Base-by-base conservation (phyloP, 495 filamentous ascomycete species). In the Penicillium cataractarum region DNA sequence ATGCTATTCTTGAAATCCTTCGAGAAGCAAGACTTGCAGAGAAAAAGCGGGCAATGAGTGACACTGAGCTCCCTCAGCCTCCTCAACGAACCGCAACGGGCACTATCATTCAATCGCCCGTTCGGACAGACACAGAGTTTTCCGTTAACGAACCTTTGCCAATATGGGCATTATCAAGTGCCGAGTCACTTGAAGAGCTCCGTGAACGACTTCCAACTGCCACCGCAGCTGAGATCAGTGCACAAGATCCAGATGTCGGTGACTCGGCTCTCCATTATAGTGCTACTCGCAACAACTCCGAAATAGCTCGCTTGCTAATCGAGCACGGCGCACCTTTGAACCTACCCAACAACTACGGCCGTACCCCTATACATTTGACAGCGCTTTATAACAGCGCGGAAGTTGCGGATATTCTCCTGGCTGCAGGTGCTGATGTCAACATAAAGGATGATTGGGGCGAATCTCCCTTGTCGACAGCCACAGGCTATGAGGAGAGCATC, bases 371-470 rank as follows among this genome's bases (percentile, higher is more conserved):
- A 29, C 55, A 57, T 44, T 17, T 57, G 39, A 21, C 55, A 15
- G 15, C 55, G 2, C 19, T 57, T 1, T 46, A 57, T n/a, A 57
- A 46, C 17, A 33, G 55, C 24, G 10, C 40, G 7, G 27, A 44
- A 9, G 55, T 93, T 71, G 89, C 90, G 49, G 87, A 92, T 69
- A 91, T 88, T 9, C 76, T 94, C n/a, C 77, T 93, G 21, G 90
- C 92, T 76, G 90, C 90, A 17, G 91, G 91, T 31, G 91, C 90
- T 24, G 89, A 74, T 39, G 87, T 81, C 35, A 78, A 81, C 35
- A 6, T 44, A 17, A 44, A 57, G 27, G 55, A 57, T 39, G 22
- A 46, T 10, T 57, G 55, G 55, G 55, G 39, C 3, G 55, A 57
- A 19, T 46, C 55, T 6, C 9, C 55, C 17, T 46, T 57, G 17